A percentile compares a stretch with the other conserved stretches of the same genome.
These are phyloP conservation scores for Chaetothyriales sp. DNA, from an alignment of 2,329 filamentous ascomycete species.

Conservation along the genomic window DNA sequence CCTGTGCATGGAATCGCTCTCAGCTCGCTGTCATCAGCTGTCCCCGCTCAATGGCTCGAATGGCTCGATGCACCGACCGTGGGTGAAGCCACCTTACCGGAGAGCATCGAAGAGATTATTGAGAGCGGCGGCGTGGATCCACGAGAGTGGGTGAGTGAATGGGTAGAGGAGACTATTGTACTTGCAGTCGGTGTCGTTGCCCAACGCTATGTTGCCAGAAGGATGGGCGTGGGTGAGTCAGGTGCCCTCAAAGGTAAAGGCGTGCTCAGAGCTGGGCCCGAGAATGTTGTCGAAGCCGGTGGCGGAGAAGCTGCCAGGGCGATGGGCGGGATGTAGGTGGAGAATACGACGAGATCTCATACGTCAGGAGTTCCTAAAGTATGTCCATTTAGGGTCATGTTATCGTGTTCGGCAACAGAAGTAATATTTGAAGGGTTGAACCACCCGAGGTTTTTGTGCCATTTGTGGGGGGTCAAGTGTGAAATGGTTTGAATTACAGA, in stretches of 20 bases:
- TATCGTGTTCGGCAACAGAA: not conserved
- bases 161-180: conserved; percentile 77
- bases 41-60: conserved; percentile 73
- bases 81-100: conserved; percentile 46
- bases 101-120: conserved; percentile 78
- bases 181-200: conserved; percentile 74
- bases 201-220: conserved; percentile 82
- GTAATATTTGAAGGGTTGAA: not conserved
- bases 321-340: conserved; percentile 15
- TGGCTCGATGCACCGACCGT: conserved; percentile 68
- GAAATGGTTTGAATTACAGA: no score
- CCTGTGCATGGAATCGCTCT: conserved; percentile 86
- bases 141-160: conserved; percentile 92
- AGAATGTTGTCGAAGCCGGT: conserved; percentile 42
- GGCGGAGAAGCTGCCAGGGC: conserved; percentile 50
- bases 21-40: conserved; percentile 63
- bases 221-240: conserved; percentile 92
- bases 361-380: not conserved
- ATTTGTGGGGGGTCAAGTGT: not conserved
- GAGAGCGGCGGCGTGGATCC: conserved; percentile 65
- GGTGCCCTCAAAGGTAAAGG: conserved; percentile 43
- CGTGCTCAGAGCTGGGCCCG: conserved; percentile 35
- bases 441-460: not conserved
- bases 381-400: not conserved
- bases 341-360: not conserved